These are phyloP conservation scores for Microthlaspi erraticum DNA, from an alignment of 345 rosid species.

Conservation along the genomic window DNA sequence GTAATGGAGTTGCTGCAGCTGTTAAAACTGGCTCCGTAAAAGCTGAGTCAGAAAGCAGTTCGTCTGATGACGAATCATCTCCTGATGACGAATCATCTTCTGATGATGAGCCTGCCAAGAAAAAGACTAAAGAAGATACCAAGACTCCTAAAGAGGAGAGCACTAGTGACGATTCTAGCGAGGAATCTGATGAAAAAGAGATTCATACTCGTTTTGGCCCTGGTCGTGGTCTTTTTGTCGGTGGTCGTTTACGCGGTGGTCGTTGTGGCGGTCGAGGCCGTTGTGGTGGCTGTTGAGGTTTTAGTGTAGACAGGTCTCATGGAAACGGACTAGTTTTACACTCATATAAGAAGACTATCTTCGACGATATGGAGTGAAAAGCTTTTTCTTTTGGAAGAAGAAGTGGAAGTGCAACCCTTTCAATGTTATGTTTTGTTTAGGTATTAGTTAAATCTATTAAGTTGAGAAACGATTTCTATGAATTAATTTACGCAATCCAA, in stretches of 20 bases:
- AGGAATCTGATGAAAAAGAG: background rate
- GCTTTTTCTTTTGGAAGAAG: background rate
- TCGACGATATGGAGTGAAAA: too few species aligned
- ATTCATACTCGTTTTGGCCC: background rate
- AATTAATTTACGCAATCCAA: constrained; percentile 15
- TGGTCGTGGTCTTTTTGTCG: constrained; percentile 9
- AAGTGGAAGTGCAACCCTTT: background rate
- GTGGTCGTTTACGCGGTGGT: constrained; percentile 1
- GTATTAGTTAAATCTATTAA: background rate
- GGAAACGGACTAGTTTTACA: background rate
- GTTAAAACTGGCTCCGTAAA: background rate
- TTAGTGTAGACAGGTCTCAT: too few species aligned
- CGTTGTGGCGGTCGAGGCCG: background rate
- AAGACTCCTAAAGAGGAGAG: background rate
- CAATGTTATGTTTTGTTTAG: background rate
- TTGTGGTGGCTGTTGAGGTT: background rate
- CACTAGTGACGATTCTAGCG: background rate
- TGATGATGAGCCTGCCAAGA: background rate
- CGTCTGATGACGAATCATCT: too few species aligned
- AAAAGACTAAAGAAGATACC: too few species aligned
- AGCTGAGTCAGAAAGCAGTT: background rate
- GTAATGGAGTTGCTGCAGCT: background rate
- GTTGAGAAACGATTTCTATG: too few species aligned
- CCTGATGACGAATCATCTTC: background rate
- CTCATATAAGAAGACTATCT: too few species aligned